Evolutionary conservation across 345 rosid species (phyloP), one percentile per base, ranked within the genome.

Genomic region (Populus ilicifolia): DNA sequence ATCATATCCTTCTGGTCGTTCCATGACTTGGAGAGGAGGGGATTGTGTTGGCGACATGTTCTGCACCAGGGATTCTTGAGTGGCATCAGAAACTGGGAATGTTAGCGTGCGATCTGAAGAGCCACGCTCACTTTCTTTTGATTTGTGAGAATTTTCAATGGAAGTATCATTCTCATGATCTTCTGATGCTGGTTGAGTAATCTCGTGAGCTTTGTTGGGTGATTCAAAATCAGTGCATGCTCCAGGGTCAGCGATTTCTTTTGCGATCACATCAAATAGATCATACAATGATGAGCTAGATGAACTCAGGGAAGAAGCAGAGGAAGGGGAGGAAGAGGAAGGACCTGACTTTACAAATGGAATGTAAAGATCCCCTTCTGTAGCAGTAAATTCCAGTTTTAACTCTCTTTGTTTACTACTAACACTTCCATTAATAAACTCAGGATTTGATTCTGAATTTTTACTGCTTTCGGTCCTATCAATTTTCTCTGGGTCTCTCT

Each of bases 11-110:
- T 56, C 84, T 4, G 86, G 61, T 30, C 92, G 83, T 3, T 89
- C 89, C 99, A 95, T 95, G 35, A 84, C 82, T 88, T 95, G 99
- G 64, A 86, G n/a, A 2, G 86, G 81, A 73, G 98, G 99, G 67
- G 92, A 88, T 79, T 83, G 83, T 14, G 81, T 89, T 20, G 90
- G 84, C 16, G 87, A 78, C 7, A 52, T 39, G 39, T 9, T 46
- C 17, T 29, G 77, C 1, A 38, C 75, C 18, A 33, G 71, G 9
- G 89, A 84, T 75, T 83, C 89, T 12, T 69, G 79, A n/a, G 83
- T 77, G 52, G 70, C 69, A 78, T 85, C 90, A 56, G 92, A 79
- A 79, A 81, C 78, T 63, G 84, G 86, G 71, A 85, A 82, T 33
- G 81, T 36, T 6, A 71, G 67, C 76, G 83, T 33, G 3, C 70